A percentile compares a stretch with the other conserved stretches of the same genome.
These are phyloP conservation scores for Cordyceps tenuipes DNA, from an alignment of 2,329 filamentous ascomycete species.

Conservation along the genomic window DNA sequence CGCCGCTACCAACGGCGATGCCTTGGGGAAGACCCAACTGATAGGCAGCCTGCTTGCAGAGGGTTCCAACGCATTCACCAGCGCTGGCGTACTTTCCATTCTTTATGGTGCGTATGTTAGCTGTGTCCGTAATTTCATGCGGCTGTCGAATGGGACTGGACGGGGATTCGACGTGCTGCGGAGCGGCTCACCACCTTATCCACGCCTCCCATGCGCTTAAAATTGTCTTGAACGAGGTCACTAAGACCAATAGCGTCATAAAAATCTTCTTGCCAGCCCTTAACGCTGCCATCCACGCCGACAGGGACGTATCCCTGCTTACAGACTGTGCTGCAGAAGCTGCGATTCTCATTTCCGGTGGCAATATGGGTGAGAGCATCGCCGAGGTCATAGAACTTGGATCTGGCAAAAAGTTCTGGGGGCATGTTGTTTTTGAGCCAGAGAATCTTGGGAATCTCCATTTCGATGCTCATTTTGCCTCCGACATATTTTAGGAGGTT, in stretches of 20 bases:
- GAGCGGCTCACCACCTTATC: conserved; percentile 77
- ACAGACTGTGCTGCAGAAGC: conserved; percentile 92
- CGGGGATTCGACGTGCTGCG: conserved; percentile 16
- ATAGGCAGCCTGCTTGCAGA: conserved; percentile 73
- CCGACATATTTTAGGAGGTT: conserved; percentile 93
- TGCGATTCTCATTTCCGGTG: conserved; percentile 83
- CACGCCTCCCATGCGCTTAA: conserved; percentile 88
- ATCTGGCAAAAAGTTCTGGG: conserved; percentile 75
- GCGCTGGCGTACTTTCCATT: conserved; percentile 88
- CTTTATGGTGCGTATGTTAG: conserved; percentile 37
- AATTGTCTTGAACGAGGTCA: conserved; percentile 77
- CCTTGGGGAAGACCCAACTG: conserved; percentile 80
- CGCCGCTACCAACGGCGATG: conserved; percentile 88
- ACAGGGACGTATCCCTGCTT: conserved; percentile 96
- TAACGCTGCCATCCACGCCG: conserved; percentile 94
- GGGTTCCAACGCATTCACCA: conserved; percentile 77
- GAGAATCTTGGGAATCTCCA: conserved; percentile 97
- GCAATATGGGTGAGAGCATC: conserved; percentile 93
- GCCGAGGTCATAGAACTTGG: conserved; percentile 93
- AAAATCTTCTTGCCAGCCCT: conserved; percentile 97
- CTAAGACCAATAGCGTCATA: conserved; percentile 76
- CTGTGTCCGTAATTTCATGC: not conserved
- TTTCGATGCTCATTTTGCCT: conserved; percentile 97
- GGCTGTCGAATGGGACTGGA: not conserved
- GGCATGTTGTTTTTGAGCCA: conserved; percentile 99